These are phyloP conservation scores for Tetrahymena borealis DNA, from an alignment of 73 alveolate genomes.

Conservation along the genomic window DNA sequence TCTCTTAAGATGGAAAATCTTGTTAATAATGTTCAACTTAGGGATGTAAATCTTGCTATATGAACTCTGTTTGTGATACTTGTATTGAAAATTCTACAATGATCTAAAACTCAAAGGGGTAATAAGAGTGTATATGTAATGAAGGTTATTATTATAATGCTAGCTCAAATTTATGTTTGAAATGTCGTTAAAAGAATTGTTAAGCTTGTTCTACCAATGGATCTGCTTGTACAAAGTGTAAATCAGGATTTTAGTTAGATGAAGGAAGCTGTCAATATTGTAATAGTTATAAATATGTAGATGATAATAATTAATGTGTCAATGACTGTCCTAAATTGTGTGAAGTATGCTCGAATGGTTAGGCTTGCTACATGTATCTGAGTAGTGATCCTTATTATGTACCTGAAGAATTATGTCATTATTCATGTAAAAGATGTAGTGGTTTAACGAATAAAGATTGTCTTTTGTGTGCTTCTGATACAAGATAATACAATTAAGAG, in stretches of 20 bases:
- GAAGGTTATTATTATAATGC: not conserved
- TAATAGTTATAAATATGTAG: not conserved
- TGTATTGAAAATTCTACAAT: not conserved
- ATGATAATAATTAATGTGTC: not conserved
- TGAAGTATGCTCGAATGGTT: not conserved
- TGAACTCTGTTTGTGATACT: not conserved
- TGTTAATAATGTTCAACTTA: not conserved
- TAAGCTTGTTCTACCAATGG: not conserved
- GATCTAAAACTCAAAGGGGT: not conserved
- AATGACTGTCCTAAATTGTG: not conserved
- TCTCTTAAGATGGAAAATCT: not conserved
- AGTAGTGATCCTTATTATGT: not conserved
- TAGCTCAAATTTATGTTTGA: not conserved
- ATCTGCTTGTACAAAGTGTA: not conserved
- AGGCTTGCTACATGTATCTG: not conserved
- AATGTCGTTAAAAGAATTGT: not conserved
- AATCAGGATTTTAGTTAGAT: not conserved
- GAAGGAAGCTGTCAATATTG: not conserved
- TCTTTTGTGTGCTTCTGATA: not conserved
- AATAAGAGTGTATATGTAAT: not conserved
- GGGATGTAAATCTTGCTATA: not conserved
- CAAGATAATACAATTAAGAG: not conserved
- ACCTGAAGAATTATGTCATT: not conserved
- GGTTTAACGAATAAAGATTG: not conserved
- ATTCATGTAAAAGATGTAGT: not conserved